A percentile compares a stretch with the other conserved stretches of the same genome.
These are phyloP conservation scores for Leishmania amazonensis DNA, from an alignment of 208 protist species.

Conservation along the genomic window DNA sequence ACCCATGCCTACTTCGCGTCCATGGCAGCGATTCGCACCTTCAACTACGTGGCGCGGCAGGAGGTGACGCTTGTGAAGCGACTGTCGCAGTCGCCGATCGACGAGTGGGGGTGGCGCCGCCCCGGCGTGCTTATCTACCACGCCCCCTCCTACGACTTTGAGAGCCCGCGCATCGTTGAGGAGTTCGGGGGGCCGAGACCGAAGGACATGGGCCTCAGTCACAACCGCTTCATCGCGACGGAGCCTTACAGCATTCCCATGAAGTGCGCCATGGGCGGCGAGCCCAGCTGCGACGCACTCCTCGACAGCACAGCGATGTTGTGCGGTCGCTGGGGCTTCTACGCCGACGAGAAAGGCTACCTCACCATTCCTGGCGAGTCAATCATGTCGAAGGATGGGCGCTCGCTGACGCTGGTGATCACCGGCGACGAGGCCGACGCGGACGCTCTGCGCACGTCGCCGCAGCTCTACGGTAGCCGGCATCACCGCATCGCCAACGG, in stretches of 20 bases:
- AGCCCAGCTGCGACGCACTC: constrained; percentile 79
- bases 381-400: constrained; percentile 58
- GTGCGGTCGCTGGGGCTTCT: constrained; percentile 89
- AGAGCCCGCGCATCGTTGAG: constrained; percentile 87
- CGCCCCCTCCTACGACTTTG: constrained; percentile 85
- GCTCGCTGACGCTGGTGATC: constrained; percentile 64
- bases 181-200: constrained; percentile 91
- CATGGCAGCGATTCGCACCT: constrained; percentile 79
- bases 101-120: constrained; percentile 89
- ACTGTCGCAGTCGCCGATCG: constrained; percentile 78
- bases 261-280: constrained; percentile 82
- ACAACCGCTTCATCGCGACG: constrained; percentile 76
- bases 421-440: constrained; percentile 42
- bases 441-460: constrained; percentile 67
- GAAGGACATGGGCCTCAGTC: constrained; percentile 72
- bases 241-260: constrained; percentile 92
- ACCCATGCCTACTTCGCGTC: constrained; percentile 87
- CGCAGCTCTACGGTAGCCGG: constrained; percentile 74
- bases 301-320: constrained; percentile 78
- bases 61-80: constrained; percentile 89
- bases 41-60: constrained; percentile 86
- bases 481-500: constrained; percentile 83
- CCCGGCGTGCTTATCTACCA: constrained; percentile 88
- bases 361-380: constrained; percentile 79
- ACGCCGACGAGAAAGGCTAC: constrained; percentile 84